Conservation (phyloP, 139 green algal genomes). For the Chlamydomonas urium region DNA sequence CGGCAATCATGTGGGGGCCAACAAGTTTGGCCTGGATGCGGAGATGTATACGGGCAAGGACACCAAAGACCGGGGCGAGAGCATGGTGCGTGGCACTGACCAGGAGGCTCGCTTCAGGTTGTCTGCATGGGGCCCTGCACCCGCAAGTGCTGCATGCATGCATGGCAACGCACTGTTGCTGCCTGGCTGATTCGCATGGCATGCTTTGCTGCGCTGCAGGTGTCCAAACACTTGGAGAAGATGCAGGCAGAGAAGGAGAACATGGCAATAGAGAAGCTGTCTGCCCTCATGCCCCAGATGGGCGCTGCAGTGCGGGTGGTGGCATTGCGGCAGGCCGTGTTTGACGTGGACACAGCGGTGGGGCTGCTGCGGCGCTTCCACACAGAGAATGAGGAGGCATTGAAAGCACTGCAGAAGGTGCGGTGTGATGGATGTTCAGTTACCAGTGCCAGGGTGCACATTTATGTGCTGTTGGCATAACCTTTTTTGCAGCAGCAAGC, state of each 20-base stretch:
- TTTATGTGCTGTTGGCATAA: no score
- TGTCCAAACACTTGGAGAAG: constrained; percentile 62
- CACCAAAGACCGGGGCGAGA: constrained; percentile 22
- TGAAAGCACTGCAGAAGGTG: constrained; percentile 48
- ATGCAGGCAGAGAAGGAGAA: constrained; percentile 71
- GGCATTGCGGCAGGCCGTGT: constrained; percentile 62
- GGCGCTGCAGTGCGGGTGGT: constrained; percentile 52
- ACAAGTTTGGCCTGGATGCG: constrained; percentile 30
- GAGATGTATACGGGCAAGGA: constrained; percentile 30
- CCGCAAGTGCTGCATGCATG: background rate
- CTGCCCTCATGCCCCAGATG: constrained; percentile 57
- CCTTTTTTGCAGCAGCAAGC: background rate
- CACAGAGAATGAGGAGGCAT: constrained; percentile 35
- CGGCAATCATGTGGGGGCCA: constrained; percentile 19
- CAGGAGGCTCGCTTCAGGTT: background rate
- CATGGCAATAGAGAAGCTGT: constrained; percentile 54
- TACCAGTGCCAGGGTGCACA: no score
- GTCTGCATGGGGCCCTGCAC: background rate
- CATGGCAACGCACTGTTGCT: background rate
- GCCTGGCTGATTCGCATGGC: no score
- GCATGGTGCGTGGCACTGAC: constrained; percentile 24
- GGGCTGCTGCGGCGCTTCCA: constrained; percentile 55
- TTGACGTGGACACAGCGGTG: constrained; percentile 57
- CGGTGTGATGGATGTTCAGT: no score
- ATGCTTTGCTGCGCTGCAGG: no score